Percentiles rank a stretch among this genome's conserved stretches.
Evolutionary conservation across 768 basidiomycete species (phyloP).

Genomic region (Hygrocybe punicea): DNA sequence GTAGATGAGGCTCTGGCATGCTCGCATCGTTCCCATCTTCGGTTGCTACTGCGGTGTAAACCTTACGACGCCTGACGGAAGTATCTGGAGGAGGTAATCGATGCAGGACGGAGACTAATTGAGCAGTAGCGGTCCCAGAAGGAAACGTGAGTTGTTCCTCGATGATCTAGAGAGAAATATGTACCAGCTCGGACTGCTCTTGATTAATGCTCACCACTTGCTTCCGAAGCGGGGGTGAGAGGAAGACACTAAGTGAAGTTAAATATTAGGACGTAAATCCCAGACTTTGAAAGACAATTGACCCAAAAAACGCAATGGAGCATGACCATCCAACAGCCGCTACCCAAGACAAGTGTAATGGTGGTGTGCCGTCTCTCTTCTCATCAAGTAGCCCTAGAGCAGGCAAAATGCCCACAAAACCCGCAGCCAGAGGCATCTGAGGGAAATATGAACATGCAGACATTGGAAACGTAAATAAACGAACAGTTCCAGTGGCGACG

Average conservation of each 20-base stretch:
- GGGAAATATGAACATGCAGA: not conserved
- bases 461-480: not conserved
- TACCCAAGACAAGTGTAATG: conserved; percentile 71
- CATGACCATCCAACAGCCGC: conserved; percentile 82
- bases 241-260: conserved; percentile 65
- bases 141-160: conserved; percentile 94
- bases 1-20: not conserved
- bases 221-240: conserved; percentile 90
- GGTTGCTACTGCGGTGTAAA: conserved; percentile 48
- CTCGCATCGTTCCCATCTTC: conserved; percentile 31
- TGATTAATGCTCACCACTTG: conserved; percentile 67
- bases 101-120: conserved; percentile 89
- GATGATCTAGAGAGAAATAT: conserved; percentile 58
- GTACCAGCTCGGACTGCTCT: not conserved
- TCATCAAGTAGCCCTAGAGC: conserved; percentile 77
- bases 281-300: conserved; percentile 7
- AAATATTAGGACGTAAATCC: not conserved
- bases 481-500: conserved; percentile 75
- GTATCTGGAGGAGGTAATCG: conserved; percentile 65
- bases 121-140: conserved; percentile 93
- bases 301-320: conserved; percentile 93
- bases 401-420: conserved; percentile 90
- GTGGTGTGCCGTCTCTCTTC: conserved; percentile 69
- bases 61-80: conserved; percentile 50
- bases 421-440: conserved; percentile 76